Evolutionary conservation across 495 filamentous ascomycete species (phyloP), one percentile per base, ranked within the genome.

Genomic region (Astrothelium subdiscretum): DNA sequence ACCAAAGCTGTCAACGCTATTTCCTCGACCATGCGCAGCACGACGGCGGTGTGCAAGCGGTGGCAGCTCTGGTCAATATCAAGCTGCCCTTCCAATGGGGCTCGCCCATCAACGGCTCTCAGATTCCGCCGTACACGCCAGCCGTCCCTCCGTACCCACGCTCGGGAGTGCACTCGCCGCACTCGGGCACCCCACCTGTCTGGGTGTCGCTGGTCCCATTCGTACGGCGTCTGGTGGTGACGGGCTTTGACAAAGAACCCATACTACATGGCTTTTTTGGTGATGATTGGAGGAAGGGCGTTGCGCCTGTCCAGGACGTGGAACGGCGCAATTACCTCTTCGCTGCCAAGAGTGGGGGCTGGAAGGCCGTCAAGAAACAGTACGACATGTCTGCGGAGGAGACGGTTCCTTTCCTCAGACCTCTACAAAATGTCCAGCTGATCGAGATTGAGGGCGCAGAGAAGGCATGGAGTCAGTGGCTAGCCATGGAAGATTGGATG

Each of bases 401-500:
- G 76, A 87, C 82, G 32, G 83, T 95, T 26, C 94, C 92, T 2
- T 98, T 94, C 69, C 73, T 97, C 63, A 84, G 83, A 66, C 90
- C 92, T 31, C 75, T 97, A 32, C 85, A 88, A 69, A 80, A 83
- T 44, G 84, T 88, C 1, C 77, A 84, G 32, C 84, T 91, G 67
- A 80, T 81, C 26, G 94, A 97, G 77, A 92, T 97, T 65, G 84
- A 89, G 63, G 80, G 74, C 13, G 94, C 92, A 0, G 91, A 98
- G 77, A 80, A 80, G 64, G 85, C 77, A 61, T 96, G 89, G 88
- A 89, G 85, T 68, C 83, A 87, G 68, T 95, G 89, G 89, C 75
- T 95, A 32, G 90, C 89, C 10, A 95, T 96, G 89, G 89, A 95
- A 72, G 90, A 95, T 70, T 96, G 91, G 90, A 94, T 95, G 90